A percentile compares a stretch with the other conserved stretches of the same genome.
Conservation (phyloP, 1,284 basidiomycete species). For the Sanghuangporus baumii region DNA sequence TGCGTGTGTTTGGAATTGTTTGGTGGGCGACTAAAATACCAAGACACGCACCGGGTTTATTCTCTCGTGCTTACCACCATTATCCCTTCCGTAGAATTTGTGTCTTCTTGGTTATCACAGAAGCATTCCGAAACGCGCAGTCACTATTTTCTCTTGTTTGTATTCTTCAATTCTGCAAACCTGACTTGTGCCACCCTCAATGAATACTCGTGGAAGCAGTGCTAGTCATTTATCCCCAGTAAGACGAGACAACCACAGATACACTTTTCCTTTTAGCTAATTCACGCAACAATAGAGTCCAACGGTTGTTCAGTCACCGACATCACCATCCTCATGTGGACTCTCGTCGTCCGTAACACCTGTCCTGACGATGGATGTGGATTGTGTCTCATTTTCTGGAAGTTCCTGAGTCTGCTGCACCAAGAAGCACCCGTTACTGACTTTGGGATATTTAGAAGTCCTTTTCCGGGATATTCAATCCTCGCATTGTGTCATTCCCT, state of each 20-base stretch:
- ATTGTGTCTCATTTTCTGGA: slow-evolving; percentile 11
- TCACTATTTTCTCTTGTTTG: not conserved
- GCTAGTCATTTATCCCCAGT: slow-evolving; percentile 5
- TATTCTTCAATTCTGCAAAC: not conserved
- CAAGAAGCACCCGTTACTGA: not conserved
- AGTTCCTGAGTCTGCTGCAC: not conserved
- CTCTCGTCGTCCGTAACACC: slow-evolving; percentile 12
- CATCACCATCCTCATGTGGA: not conserved
- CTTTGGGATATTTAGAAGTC: slow-evolving; percentile 4
- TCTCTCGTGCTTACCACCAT: not conserved
- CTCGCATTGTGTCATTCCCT: not conserved
- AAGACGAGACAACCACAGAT: not conserved
- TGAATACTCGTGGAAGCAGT: slow-evolving; percentile 14
- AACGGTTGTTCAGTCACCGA: slow-evolving; percentile 14
- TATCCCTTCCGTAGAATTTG: not conserved
- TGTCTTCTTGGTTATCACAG: not conserved
- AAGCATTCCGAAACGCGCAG: not conserved
- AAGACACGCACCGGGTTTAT: not conserved
- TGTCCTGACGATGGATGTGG: slow-evolving; percentile 6
- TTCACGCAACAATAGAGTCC: slow-evolving; percentile 5
- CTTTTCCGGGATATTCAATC: slow-evolving; percentile 1
- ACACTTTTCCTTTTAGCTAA: not conserved
- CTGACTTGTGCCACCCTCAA: slow-evolving; percentile 9
- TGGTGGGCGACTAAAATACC: not conserved
- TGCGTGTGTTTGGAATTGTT: not conserved